Percentiles rank a stretch among this genome's conserved stretches.
phyloP scores from a whole-genome alignment of 345 rosid genomes.

The Mangifera indica region DNA sequence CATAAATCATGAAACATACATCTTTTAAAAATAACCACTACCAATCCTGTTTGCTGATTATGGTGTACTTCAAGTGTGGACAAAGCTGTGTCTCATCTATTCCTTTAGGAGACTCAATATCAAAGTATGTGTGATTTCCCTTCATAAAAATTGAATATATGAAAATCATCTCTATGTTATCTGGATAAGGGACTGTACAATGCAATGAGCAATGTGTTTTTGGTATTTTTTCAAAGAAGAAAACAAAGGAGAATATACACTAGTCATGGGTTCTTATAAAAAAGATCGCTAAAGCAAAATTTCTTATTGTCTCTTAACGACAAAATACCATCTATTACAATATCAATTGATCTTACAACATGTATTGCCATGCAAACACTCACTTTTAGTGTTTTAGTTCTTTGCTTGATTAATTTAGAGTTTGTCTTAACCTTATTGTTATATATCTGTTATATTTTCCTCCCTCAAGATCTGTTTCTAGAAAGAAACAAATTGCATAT shows the following conservation, averaged over 20 bases:
- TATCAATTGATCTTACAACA: neutral
- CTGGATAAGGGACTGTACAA: conserved; percentile 63
- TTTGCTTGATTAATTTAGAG: neutral
- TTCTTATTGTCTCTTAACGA: too few species aligned
- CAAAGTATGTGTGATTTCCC: conserved; percentile 59
- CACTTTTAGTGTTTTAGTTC: neutral
- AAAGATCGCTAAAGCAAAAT: neutral
- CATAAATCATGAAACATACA: too few species aligned
- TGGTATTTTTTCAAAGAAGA: neutral
- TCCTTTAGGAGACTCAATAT: conserved; percentile 38
- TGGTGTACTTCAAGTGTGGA: conserved; percentile 51
- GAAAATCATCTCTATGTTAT: conserved; percentile 45
- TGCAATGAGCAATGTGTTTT: conserved; percentile 1
- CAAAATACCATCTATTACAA: too few species aligned
- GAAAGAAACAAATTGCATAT: neutral
- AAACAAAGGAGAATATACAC: neutral
- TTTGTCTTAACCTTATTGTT: neutral
- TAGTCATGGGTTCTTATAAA: neutral
- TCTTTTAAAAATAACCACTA: too few species aligned
- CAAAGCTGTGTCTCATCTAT: conserved; percentile 47
- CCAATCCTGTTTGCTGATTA: too few species aligned
- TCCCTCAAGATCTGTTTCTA: neutral
- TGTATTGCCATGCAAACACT: neutral
- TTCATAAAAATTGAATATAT: conserved; percentile 51
- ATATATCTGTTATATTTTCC: neutral